Conservation (phyloP, 192 early-diverging fungal genomes). For the Coemansia sp. region DNA sequence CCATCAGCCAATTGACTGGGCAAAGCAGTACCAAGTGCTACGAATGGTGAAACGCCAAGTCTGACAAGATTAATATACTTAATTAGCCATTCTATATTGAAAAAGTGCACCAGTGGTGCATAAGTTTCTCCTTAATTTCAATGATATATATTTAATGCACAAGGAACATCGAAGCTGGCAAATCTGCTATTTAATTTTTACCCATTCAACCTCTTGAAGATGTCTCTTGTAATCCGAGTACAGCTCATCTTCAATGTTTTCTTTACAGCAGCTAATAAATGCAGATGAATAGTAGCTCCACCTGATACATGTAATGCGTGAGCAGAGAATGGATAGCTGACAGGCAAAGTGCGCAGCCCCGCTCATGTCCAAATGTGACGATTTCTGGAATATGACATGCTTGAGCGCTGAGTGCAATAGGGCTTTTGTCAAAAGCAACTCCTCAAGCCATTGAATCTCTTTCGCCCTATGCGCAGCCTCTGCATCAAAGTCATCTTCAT, state of each 20-base stretch:
- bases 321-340: constrained; percentile 19
- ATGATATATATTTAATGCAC: not conserved
- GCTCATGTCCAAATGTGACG: constrained; percentile 13
- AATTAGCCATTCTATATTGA: too few relatives aligned
- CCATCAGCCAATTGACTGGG: too few relatives aligned
- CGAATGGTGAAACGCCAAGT: too few relatives aligned
- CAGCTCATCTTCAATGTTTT: not conserved
- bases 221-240: constrained; percentile 10
- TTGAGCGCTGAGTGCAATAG: not conserved
- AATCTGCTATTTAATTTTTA: not conserved
- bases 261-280: constrained; percentile 13
- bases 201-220: constrained; percentile 17
- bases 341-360: constrained; percentile 22
- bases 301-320: constrained; percentile 8
- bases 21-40: too few relatives aligned
- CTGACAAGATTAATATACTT: too few relatives aligned
- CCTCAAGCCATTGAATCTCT: not conserved
- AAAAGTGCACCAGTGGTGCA: too few relatives aligned
- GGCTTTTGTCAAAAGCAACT: not conserved
- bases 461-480: not conserved
- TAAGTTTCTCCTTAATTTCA: too few relatives aligned
- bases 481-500: not conserved
- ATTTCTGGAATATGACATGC: constrained; percentile 19
- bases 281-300: constrained; percentile 16
- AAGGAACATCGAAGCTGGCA: too few relatives aligned